Evolutionary conservation across 176 grass and related monocot genomes (phyloP).

Genomic region (Canna indica): DNA sequence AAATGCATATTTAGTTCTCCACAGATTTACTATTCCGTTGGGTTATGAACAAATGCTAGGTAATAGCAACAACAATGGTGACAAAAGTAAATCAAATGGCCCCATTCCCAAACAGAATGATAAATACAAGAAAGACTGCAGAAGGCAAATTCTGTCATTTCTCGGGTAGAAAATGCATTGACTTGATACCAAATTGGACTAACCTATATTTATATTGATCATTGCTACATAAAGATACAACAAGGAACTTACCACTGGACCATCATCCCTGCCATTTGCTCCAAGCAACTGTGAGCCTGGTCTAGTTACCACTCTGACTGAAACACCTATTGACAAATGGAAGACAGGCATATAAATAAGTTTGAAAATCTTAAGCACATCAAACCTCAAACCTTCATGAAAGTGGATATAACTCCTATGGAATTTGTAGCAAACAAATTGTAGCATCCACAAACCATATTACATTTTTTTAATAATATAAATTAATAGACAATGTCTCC

Average conservation of each 20-base stretch:
- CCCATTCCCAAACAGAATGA: neutral
- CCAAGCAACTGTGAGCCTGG: constrained; percentile 83
- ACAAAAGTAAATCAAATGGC: neutral
- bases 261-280: constrained; percentile 94
- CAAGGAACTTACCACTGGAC: constrained; percentile 70
- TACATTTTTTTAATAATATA: no score
- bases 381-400: neutral
- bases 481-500: no score
- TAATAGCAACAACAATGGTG: neutral
- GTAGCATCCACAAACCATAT: no score
- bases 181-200: neutral
- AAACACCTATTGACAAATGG: constrained; percentile 46
- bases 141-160: neutral
- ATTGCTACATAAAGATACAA: constrained; percentile 14
- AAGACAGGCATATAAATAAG: constrained; percentile 32
- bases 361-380: neutral
- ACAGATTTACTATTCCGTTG: neutral
- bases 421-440: no score
- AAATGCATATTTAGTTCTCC: neutral
- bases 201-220: neutral
- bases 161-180: neutral
- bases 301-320: constrained; percentile 66
- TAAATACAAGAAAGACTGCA: neutral
- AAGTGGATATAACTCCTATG: no score
- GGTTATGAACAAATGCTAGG: neutral